Conservation (phyloP, 1,139 yeast species). For the Petasospora rhodanensis region DNA sequence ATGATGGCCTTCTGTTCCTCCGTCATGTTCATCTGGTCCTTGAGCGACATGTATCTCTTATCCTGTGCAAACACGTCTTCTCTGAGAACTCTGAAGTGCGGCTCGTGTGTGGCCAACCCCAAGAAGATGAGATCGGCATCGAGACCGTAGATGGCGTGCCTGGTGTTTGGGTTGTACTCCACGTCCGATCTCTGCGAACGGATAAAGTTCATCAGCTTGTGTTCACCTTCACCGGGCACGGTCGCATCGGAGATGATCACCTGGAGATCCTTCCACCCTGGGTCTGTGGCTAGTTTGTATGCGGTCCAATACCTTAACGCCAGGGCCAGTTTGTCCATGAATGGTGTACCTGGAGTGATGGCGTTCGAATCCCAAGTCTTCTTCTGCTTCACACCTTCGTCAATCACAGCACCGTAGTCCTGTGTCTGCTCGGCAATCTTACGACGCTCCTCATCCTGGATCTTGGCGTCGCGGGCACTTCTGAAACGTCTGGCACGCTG, state of each 20-base stretch:
- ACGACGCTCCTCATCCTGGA: constrained; percentile 58
- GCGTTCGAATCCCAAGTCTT: constrained; percentile 84
- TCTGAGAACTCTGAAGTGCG: constrained; percentile 88
- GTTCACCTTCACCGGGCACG: constrained; percentile 99
- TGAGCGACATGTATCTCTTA: constrained; percentile 41
- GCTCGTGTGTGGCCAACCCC: constrained; percentile 95
- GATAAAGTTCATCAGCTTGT: constrained; percentile 91
- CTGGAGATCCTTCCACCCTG: constrained; percentile 85
- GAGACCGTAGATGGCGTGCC: constrained; percentile 92
- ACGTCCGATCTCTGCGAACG: constrained; percentile 83
- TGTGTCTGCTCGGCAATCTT: constrained; percentile 44
- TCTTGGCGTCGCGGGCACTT: constrained; percentile 87
- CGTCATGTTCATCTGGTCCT: constrained; percentile 54
- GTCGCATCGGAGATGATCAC: constrained; percentile 91
- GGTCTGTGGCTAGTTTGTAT: constrained; percentile 77
- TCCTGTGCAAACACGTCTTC: constrained; percentile 91
- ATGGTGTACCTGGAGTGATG: constrained; percentile 98
- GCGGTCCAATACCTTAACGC: constrained; percentile 89
- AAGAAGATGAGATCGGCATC: constrained; percentile 97
- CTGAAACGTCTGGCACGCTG: constrained; percentile 94
- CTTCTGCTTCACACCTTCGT: constrained; percentile 46
- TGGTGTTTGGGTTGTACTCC: constrained; percentile 80
- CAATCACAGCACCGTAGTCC: constrained; percentile 59
- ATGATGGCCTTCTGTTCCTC: constrained; percentile 54
- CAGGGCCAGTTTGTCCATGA: constrained; percentile 83